Percentiles rank a stretch among this genome's conserved stretches.
These are phyloP conservation scores for Fusarium sp. DNA, from an alignment of 2,329 filamentous ascomycete genomes.

Conservation along the genomic window DNA sequence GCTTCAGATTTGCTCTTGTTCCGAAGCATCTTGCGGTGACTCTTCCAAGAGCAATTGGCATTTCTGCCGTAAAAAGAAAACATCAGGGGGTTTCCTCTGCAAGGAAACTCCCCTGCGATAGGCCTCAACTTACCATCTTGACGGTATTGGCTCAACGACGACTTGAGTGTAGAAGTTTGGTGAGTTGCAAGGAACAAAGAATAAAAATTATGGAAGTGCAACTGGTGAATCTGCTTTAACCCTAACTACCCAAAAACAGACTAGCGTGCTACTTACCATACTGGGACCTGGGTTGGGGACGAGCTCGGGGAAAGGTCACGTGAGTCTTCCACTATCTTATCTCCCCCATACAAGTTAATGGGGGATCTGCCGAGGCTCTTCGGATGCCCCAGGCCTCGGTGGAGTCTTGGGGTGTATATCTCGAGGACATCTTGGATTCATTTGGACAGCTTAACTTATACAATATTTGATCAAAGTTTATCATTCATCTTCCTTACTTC, in stretches of 20 bases:
- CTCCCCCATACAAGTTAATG: slow-evolving; percentile 11
- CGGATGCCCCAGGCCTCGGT: slow-evolving; percentile 26
- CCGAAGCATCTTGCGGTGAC: slow-evolving; percentile 99
- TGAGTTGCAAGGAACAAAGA: slow-evolving; percentile 44
- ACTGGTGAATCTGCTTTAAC: slow-evolving; percentile 53
- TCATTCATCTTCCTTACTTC: neutral
- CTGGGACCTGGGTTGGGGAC: slow-evolving; percentile 53
- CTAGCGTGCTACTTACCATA: slow-evolving; percentile 24
- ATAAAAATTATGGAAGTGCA: slow-evolving; percentile 5
- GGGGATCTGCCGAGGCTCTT: slow-evolving; percentile 44
- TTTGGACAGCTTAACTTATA: neutral
- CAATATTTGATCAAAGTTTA: slow-evolving; percentile 32
- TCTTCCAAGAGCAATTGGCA: slow-evolving; percentile 63
- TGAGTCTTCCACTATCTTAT: slow-evolving; percentile 34
- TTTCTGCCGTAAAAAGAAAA: slow-evolving; percentile 55
- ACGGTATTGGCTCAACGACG: slow-evolving; percentile 62
- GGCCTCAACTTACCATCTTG: slow-evolving; percentile 76
- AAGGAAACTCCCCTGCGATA: slow-evolving; percentile 44
- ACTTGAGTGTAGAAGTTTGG: slow-evolving; percentile 52
- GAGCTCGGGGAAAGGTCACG: slow-evolving; percentile 46
- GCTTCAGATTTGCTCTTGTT: slow-evolving; percentile 82
- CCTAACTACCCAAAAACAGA: slow-evolving; percentile 51
- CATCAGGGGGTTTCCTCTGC: slow-evolving; percentile 36
- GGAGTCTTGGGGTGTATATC: slow-evolving; percentile 21
- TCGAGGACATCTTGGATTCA: neutral